Evolutionary conservation across 169 alveolate genomes (phyloP).

Genomic region (Blepharisma undulans): DNA sequence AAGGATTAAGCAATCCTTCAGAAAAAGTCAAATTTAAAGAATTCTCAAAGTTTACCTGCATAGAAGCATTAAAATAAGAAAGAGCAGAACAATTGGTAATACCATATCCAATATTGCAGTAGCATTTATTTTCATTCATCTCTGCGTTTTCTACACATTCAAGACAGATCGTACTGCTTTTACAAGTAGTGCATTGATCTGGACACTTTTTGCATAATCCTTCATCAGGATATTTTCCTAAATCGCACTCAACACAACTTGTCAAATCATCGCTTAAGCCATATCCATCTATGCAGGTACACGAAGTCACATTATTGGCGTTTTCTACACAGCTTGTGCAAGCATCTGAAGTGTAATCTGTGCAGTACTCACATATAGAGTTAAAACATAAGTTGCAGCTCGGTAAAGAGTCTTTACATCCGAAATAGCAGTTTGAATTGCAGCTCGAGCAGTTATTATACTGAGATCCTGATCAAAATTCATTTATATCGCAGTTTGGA

Average conservation of each 20-base stretch:
- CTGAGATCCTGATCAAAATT: not conserved
- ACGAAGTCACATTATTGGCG: not conserved
- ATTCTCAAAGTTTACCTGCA: not conserved
- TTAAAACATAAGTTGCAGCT: not conserved
- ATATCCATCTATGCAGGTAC: not conserved
- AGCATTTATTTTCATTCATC: not conserved
- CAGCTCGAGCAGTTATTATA: not conserved
- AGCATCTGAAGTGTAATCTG: not conserved
- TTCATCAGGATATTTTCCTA: not conserved
- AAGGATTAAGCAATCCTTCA: not conserved
- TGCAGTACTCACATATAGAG: not conserved
- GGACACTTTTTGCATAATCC: not conserved
- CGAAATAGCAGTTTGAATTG: not conserved
- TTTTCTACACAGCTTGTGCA: not conserved
- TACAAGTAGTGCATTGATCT: not conserved
- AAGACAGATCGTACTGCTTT: not conserved
- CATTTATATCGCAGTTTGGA: not conserved
- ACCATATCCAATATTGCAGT: not conserved
- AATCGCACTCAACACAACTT: not conserved
- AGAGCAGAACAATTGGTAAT: not conserved
- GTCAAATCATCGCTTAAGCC: not conserved
- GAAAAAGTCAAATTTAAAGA: not conserved
- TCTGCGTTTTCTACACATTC: constrained; percentile 11
- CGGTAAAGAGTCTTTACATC: constrained; percentile 12
- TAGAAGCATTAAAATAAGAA: not conserved